A percentile compares a stretch with the other conserved stretches of the same genome.
These are phyloP conservation scores for Sodiomyces alkalinus DNA, from an alignment of 2,329 filamentous ascomycete species.

Conservation along the genomic window DNA sequence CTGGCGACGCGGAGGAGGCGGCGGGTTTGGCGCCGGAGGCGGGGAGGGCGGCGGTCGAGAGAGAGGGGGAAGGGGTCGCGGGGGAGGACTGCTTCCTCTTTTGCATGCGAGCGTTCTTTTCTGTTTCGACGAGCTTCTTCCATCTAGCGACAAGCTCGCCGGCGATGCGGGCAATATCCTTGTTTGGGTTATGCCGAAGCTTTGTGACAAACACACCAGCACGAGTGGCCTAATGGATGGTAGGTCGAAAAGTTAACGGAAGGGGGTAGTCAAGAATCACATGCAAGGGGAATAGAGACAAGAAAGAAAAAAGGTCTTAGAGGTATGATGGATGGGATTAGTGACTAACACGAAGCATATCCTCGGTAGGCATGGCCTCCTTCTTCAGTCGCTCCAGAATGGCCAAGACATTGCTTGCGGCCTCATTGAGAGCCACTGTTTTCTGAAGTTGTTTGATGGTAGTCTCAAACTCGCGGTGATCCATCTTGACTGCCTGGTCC, in stretches of 20 bases:
- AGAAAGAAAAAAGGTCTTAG: conserved; percentile 1
- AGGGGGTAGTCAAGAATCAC: background rate
- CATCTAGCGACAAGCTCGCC: conserved; percentile 76
- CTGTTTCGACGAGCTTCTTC: conserved; percentile 61
- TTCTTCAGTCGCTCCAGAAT: conserved; percentile 68
- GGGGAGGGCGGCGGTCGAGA: conserved; percentile 20
- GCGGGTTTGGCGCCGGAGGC: conserved; percentile 30
- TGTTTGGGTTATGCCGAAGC: conserved; percentile 60
- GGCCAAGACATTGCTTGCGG: conserved; percentile 53
- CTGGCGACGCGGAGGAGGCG: conserved; percentile 9
- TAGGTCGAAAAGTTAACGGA: conserved; percentile 2
- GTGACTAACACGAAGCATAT: conserved; percentile 59
- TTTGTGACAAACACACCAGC: conserved; percentile 85
- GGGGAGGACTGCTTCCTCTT: conserved; percentile 22
- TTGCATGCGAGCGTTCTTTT: conserved; percentile 32
- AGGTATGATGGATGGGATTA: conserved; percentile 2
- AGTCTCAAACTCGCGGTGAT: conserved; percentile 65
- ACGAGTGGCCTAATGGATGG: conserved; percentile 49
- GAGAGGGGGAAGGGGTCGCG: conserved; percentile 21
- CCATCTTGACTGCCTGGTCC: conserved; percentile 42
- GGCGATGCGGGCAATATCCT: conserved; percentile 64
- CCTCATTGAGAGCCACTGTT: conserved; percentile 60
- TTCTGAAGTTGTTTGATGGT: conserved; percentile 70
- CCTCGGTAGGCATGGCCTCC: conserved; percentile 72
- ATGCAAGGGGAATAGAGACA: background rate